These are phyloP conservation scores for Candida mattraensis DNA, from an alignment of 805 yeast species.

Conservation along the genomic window DNA sequence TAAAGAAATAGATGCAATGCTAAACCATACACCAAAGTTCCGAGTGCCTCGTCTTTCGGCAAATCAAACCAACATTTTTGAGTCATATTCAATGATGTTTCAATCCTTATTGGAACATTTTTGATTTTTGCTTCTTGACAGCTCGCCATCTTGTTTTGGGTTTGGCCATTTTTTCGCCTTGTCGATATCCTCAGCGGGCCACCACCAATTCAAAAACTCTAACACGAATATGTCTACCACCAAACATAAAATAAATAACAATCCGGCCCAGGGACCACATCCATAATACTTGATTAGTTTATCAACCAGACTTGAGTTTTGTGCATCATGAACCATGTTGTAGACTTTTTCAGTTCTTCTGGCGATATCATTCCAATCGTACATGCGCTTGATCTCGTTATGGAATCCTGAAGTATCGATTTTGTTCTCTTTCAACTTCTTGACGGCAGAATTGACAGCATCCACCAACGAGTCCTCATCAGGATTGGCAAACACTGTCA, in stretches of 20 bases:
- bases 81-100: not conserved
- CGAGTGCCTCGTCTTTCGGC: no score
- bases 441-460: slow-evolving; percentile 72
- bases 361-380: slow-evolving; percentile 92
- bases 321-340: slow-evolving; percentile 37
- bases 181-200: slow-evolving; percentile 73
- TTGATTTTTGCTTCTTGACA: not conserved
- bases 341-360: slow-evolving; percentile 82
- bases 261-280: slow-evolving; percentile 84
- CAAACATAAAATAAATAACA: slow-evolving; percentile 74
- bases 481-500: slow-evolving; percentile 90
- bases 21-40: no score
- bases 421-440: slow-evolving; percentile 49
- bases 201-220: slow-evolving; percentile 62
- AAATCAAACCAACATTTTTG: not conserved
- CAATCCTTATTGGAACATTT: not conserved
- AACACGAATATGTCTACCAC: slow-evolving; percentile 75
- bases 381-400: slow-evolving; percentile 73
- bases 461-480: slow-evolving; percentile 79
- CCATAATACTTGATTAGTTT: slow-evolving; percentile 64
- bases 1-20: not conserved
- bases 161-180: slow-evolving; percentile 77
- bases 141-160: no score
- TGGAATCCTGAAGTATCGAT: slow-evolving; percentile 80
- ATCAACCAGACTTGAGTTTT: slow-evolving; percentile 43